Conservation (phyloP, 257 asterid species). For the Gentiana macrophylla region DNA sequence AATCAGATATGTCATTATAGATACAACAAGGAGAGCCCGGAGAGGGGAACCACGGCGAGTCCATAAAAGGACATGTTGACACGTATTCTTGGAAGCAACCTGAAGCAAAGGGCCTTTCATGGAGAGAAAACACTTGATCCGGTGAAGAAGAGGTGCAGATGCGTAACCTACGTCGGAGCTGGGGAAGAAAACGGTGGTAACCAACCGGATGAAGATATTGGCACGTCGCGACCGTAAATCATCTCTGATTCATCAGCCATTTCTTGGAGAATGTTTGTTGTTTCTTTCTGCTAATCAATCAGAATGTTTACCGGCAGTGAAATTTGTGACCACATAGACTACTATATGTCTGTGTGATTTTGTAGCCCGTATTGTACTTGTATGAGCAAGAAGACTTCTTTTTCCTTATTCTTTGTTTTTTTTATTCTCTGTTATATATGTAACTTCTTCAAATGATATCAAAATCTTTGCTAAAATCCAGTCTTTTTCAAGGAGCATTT, state of each 20-base stretch:
- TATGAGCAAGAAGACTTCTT: too few relatives aligned
- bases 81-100: slow-evolving; percentile 50
- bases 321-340: too few relatives aligned
- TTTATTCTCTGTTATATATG: too few relatives aligned
- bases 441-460: too few relatives aligned
- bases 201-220: slow-evolving; percentile 29
- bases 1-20: neutral
- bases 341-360: too few relatives aligned
- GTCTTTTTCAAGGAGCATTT: too few relatives aligned
- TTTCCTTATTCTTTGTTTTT: too few relatives aligned
- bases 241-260: slow-evolving; percentile 13
- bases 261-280: neutral
- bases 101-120: slow-evolving; percentile 54
- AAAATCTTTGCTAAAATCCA: too few relatives aligned
- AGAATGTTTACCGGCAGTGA: too few relatives aligned
- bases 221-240: slow-evolving; percentile 21
- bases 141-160: slow-evolving; percentile 25
- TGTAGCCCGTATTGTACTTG: too few relatives aligned
- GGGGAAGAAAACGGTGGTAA: slow-evolving; percentile 42
- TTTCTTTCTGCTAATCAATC: too few relatives aligned
- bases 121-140: slow-evolving; percentile 39
- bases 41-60: slow-evolving; percentile 61
- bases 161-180: slow-evolving; percentile 17
- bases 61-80: slow-evolving; percentile 44
- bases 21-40: slow-evolving; percentile 59